Evolutionary conservation across 192 early-diverging fungal species (phyloP).

Genomic region (Coemansia sp.): DNA sequence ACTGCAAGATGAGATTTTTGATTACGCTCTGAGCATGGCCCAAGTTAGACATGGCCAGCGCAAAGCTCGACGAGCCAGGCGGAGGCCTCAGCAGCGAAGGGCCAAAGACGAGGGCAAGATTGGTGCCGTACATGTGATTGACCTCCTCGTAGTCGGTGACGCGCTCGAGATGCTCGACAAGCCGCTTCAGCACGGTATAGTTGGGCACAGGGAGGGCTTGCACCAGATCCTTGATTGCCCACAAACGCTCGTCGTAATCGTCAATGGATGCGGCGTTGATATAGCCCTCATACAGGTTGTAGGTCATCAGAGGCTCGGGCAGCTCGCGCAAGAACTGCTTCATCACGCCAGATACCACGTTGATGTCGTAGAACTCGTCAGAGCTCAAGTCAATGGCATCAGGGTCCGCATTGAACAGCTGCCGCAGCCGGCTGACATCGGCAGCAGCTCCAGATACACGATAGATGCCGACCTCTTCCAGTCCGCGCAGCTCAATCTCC

Average conservation of each 20-base stretch:
- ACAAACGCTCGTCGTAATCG: slow-evolving; percentile 72
- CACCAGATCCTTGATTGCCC: slow-evolving; percentile 69
- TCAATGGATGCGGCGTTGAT: slow-evolving; percentile 70
- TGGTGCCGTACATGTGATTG: slow-evolving; percentile 89
- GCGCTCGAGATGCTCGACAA: slow-evolving; percentile 72
- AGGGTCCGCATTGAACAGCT: slow-evolving; percentile 64
- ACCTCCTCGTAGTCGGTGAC: slow-evolving; percentile 75
- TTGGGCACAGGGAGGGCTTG: slow-evolving; percentile 64
- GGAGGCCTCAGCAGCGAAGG: slow-evolving; percentile 79
- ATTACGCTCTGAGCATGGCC: slow-evolving; percentile 73
- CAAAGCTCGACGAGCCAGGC: slow-evolving; percentile 62
- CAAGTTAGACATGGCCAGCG: slow-evolving; percentile 72
- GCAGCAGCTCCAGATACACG: slow-evolving; percentile 69
- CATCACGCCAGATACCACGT: slow-evolving; percentile 83
- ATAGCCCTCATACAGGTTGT: slow-evolving; percentile 78
- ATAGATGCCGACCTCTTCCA: slow-evolving; percentile 77
- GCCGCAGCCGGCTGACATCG: slow-evolving; percentile 62
- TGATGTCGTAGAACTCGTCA: slow-evolving; percentile 71
- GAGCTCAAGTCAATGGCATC: slow-evolving; percentile 61
- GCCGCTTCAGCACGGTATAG: slow-evolving; percentile 67
- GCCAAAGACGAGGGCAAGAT: slow-evolving; percentile 95
- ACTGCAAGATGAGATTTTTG: slow-evolving; percentile 73
- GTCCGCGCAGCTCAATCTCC: slow-evolving; percentile 71
- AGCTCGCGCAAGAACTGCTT: slow-evolving; percentile 94
- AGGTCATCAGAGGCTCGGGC: slow-evolving; percentile 92